Base-by-base conservation (phyloP, 2,329 filamentous ascomycete species). In the Ophiostoma ips region DNA sequence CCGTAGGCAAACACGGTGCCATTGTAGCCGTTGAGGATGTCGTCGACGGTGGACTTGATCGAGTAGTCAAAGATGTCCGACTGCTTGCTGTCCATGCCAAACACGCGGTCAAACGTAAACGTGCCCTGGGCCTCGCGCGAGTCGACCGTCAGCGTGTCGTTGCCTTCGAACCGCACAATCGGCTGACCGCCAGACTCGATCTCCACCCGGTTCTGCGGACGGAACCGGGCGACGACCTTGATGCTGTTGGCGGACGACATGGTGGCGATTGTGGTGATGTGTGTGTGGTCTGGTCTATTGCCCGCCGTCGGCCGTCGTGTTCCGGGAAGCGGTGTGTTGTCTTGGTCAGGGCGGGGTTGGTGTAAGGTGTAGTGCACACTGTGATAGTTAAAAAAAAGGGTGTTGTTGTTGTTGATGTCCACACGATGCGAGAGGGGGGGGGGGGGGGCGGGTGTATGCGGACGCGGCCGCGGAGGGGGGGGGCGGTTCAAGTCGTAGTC, bases 11-110 rank as follows among this genome's bases (percentile, higher is more conserved):
- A 96, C 58, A 98, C 90, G 13, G 90, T 96, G 63, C 90, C 92
- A 71, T 98, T 98, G 77, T 98, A 98, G 57, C 92, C 92, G 68
- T 96, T 95, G 57, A 98, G 76, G 58, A 98, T 95, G 65, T 96
- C 92, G 70, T 96, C 90, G 58, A 98, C 92, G 18, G 92, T 96
- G 24, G 87, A 79, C 57, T 85, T 83, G 66, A 98, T 96, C 38
- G 92, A 96, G 71, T 92, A 98, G 68, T 96, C 87, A 71, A 98
- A 98, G 61, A 98, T 88, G 68, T 96, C 89, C 62, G 79, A 74
- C 69, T 98, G 92, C 61, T 80, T 80, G 62, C 87, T 92, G 67
- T 76, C 73, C 86, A 95, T 96, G 65, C 87, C 87, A 71, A 98
- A 98, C 58, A 98, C 87, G 55, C 90, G 85, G 67, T 98, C 92